Evolutionary conservation across 2,329 filamentous ascomycete species (phyloP).

Genomic region (Gnomoniopsis sp.): DNA sequence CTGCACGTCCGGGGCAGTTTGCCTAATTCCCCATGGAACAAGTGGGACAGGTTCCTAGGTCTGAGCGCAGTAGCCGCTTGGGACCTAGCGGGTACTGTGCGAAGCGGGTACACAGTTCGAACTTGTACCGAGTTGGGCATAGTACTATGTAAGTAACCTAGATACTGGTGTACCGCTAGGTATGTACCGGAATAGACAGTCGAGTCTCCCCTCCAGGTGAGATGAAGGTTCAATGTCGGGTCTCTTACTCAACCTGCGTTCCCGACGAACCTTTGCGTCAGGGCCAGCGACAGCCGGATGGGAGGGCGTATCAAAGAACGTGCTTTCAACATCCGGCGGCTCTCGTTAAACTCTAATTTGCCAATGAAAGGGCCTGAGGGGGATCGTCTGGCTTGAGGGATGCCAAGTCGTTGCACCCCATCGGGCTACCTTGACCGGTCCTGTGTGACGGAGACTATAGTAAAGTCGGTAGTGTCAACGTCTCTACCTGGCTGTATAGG

Average conservation of each 20-base stretch:
- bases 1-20: constrained; percentile 18
- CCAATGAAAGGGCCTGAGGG: neutral
- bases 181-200: too few species aligned
- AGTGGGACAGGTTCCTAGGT: neutral
- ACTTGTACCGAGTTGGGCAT: neutral
- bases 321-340: neutral
- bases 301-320: neutral
- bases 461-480: too few species aligned
- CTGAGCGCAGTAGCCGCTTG: neutral
- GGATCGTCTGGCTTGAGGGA: neutral
- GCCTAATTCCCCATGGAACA: constrained; percentile 16
- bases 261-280: too few species aligned
- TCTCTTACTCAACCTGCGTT: too few species aligned
- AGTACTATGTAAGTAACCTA: neutral
- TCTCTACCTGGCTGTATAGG: too few species aligned
- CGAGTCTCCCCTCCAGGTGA: too few species aligned
- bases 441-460: too few species aligned
- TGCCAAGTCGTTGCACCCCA: neutral
- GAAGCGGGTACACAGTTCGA: neutral
- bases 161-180: too few species aligned
- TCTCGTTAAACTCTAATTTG: neutral
- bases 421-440: neutral
- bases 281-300: neutral
- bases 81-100: neutral
- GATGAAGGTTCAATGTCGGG: too few species aligned